Evolutionary conservation across 768 basidiomycete species (phyloP).

Genomic region (Lentinula guzmanii): DNA sequence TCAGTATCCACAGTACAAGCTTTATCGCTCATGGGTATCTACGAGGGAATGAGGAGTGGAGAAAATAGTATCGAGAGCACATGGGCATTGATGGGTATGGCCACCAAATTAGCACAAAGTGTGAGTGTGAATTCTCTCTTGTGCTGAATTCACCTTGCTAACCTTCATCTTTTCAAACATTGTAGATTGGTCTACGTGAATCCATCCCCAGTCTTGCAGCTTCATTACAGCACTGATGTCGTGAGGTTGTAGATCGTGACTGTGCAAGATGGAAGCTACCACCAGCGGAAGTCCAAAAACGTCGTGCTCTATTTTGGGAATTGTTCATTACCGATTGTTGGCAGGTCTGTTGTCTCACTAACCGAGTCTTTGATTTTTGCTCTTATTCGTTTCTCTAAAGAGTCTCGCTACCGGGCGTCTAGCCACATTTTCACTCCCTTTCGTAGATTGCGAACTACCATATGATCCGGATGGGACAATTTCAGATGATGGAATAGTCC

Average conservation of each 20-base stretch:
- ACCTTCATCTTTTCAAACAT: conserved; percentile 7
- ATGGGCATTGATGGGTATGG: conserved; percentile 61
- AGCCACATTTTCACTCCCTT: conserved; percentile 63
- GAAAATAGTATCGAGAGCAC: conserved; percentile 69
- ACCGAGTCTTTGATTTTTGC: neutral
- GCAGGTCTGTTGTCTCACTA: conserved; percentile 40
- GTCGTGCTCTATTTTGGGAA: conserved; percentile 69
- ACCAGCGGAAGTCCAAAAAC: conserved; percentile 61
- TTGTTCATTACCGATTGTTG: conserved; percentile 69
- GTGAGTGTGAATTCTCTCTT: conserved; percentile 32
- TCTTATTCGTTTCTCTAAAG: conserved; percentile 22
- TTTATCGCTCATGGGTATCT: conserved; percentile 62
- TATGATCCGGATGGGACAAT: conserved; percentile 54
- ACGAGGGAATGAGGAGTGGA: conserved; percentile 58
- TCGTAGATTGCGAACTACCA: conserved; percentile 68
- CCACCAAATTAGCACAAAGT: conserved; percentile 63
- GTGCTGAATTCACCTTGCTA: conserved; percentile 1
- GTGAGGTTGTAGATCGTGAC: conserved; percentile 48
- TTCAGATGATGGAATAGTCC: conserved; percentile 48
- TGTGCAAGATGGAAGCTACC: conserved; percentile 64
- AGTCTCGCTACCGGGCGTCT: conserved; percentile 66
- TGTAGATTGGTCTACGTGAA: conserved; percentile 65
- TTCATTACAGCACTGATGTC: neutral
- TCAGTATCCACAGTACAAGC: conserved; percentile 68
- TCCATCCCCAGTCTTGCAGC: conserved; percentile 9